A percentile compares a stretch with the other conserved stretches of the same genome.
Evolutionary conservation across 2,329 filamentous ascomycete genomes (phyloP).

Genomic region (Blastomyces parvus): DNA sequence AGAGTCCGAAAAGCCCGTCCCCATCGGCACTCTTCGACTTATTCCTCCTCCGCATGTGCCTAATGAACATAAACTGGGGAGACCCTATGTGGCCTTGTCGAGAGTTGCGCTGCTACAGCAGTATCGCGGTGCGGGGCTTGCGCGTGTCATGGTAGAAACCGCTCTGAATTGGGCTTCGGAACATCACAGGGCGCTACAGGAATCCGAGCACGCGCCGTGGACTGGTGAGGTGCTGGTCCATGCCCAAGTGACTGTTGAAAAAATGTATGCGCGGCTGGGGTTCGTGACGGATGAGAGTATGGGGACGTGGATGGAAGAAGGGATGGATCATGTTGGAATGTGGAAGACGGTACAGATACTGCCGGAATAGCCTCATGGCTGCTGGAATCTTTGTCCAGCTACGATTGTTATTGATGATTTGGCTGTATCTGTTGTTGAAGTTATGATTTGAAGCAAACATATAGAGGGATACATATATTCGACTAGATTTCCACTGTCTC

Average conservation of each 20-base stretch:
- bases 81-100: constrained; percentile 75
- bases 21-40: constrained; percentile 68
- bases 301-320: constrained; percentile 74
- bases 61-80: constrained; percentile 45
- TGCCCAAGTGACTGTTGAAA: constrained; percentile 58
- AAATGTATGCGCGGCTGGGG: constrained; percentile 60
- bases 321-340: constrained; percentile 80
- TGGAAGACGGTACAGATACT: constrained; percentile 43
- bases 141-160: constrained; percentile 55
- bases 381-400: neutral
- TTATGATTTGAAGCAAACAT: neutral
- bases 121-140: constrained; percentile 53
- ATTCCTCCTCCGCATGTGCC: constrained; percentile 69
- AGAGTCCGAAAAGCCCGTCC: constrained; percentile 24
- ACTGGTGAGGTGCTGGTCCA: constrained; percentile 68
- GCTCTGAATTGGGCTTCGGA: constrained; percentile 58
- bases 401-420: neutral
- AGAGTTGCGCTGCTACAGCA: constrained; percentile 60
- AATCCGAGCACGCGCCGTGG: constrained; percentile 46
- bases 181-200: constrained; percentile 46
- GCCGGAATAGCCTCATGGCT: neutral
- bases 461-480: too few relatives aligned
- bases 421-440: neutral
- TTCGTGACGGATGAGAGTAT: constrained; percentile 64
- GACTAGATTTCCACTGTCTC: neutral